Percentiles rank a stretch among this genome's conserved stretches.
Evolutionary conservation across 1,284 basidiomycete genomes (phyloP).

Genomic region (Meira nashicola): DNA sequence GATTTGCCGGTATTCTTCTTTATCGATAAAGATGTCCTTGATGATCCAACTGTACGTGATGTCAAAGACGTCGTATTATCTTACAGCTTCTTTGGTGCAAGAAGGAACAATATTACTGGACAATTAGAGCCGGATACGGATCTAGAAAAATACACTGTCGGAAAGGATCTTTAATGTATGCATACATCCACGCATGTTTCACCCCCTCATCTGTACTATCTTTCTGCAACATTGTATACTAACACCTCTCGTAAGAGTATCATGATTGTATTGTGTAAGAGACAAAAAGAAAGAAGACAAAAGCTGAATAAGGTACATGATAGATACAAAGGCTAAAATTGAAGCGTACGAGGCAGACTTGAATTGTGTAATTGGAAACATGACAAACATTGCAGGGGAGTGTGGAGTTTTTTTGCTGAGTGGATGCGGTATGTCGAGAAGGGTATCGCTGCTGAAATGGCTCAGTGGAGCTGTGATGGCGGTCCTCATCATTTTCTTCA

Average conservation of each 20-base stretch:
- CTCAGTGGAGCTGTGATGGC: neutral
- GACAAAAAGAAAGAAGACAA: neutral
- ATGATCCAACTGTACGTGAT: conserved; percentile 78
- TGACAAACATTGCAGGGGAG: neutral
- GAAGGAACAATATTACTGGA: conserved; percentile 51
- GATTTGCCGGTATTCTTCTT: conserved; percentile 98
- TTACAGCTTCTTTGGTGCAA: conserved; percentile 88
- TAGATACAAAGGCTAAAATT: neutral
- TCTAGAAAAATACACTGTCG: conserved; percentile 37
- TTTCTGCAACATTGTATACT: neutral
- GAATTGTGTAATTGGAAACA: neutral
- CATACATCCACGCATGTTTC: neutral
- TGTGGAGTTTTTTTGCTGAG: too few species aligned
- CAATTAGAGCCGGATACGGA: conserved; percentile 51
- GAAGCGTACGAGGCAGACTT: neutral
- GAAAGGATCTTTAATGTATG: conserved; percentile 24
- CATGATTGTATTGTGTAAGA: neutral
- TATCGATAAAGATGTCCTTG: conserved; percentile 91
- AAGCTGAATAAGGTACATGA: neutral
- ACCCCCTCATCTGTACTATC: neutral
- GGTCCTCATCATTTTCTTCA: neutral
- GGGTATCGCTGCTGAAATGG: too few species aligned
- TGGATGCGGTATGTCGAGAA: too few species aligned
- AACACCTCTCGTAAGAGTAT: neutral
- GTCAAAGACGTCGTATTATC: conserved; percentile 87